Percentiles rank a stretch among this genome's conserved stretches.
These are phyloP conservation scores for Syzygium oleosum DNA, from an alignment of 345 rosid species.

Conservation along the genomic window DNA sequence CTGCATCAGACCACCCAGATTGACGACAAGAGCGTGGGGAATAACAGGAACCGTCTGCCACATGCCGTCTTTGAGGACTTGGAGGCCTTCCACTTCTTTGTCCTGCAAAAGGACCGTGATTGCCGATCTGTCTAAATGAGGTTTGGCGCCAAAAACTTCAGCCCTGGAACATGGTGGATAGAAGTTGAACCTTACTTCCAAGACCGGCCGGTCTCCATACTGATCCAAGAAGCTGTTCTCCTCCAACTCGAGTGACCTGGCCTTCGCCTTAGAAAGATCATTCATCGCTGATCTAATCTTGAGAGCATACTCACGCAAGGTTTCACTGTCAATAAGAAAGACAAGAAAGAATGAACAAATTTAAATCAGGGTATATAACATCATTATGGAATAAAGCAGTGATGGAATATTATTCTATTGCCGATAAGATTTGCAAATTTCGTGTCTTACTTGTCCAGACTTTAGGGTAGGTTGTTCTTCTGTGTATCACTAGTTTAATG, in stretches of 20 bases:
- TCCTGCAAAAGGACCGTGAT: slow-evolving; percentile 40
- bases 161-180: slow-evolving; percentile 42
- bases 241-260: slow-evolving; percentile 28
- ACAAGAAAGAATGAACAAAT: not conserved
- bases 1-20: slow-evolving; percentile 51
- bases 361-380: not conserved
- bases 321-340: slow-evolving; percentile 12
- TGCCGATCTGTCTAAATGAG: slow-evolving; percentile 48
- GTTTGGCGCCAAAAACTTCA: slow-evolving; percentile 42
- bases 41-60: slow-evolving; percentile 40
- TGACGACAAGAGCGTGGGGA: slow-evolving; percentile 44
- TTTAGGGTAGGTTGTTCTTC: not conserved
- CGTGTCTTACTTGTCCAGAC: not conserved
- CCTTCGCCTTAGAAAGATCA: slow-evolving; percentile 37
- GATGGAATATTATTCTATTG: not conserved
- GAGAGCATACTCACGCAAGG: slow-evolving; percentile 15
- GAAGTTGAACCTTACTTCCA: slow-evolving; percentile 40
- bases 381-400: not conserved
- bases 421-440: not conserved
- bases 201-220: slow-evolving; percentile 22
- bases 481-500: not conserved
- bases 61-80: slow-evolving; percentile 17
- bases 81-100: slow-evolving; percentile 40
- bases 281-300: slow-evolving; percentile 19
- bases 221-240: slow-evolving; percentile 34